Evolutionary conservation across 371 early-diverging fungal genomes (phyloP).

Genomic region (Apophysomyces trapeziformis): DNA sequence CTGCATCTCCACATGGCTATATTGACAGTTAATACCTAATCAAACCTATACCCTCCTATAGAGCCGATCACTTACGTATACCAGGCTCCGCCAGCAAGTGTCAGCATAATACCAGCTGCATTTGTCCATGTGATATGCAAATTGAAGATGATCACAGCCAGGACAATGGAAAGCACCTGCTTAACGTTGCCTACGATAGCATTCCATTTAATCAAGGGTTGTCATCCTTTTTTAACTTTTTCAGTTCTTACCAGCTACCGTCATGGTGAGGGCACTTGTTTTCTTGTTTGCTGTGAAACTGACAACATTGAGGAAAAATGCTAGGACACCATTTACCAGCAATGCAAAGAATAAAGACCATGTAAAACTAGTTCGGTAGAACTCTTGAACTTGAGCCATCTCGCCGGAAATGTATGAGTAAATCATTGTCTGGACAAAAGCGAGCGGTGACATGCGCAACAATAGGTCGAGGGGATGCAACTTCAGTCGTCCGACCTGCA

Average conservation of each 20-base stretch:
- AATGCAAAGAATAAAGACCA: constrained; percentile 57
- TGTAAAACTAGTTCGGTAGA: constrained; percentile 51
- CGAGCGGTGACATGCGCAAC: constrained; percentile 81
- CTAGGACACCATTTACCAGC: constrained; percentile 77
- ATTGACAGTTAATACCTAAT: neutral
- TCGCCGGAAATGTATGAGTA: constrained; percentile 78
- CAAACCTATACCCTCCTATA: neutral
- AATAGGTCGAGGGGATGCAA: constrained; percentile 87
- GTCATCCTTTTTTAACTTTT: neutral
- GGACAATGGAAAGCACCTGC: constrained; percentile 80
- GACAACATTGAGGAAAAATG: constrained; percentile 83
- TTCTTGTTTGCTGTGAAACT: constrained; percentile 87
- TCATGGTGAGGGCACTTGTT: constrained; percentile 86
- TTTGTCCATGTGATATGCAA: constrained; percentile 69
- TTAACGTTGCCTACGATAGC: constrained; percentile 75
- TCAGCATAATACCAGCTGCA: constrained; percentile 76
- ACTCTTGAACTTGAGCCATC: constrained; percentile 55
- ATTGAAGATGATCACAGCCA: constrained; percentile 79
- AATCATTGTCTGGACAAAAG: constrained; percentile 73
- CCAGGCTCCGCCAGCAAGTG: constrained; percentile 77
- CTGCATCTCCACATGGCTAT: constrained; percentile 29
- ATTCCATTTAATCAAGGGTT: neutral
- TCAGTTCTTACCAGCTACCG: constrained; percentile 71
- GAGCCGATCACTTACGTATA: constrained; percentile 43
- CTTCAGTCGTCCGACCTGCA: constrained; percentile 80